A percentile compares a stretch with the other conserved stretches of the same genome.
phyloP scores from a whole-genome alignment of 306 rosid genomes.

The Medicago lupulina region DNA sequence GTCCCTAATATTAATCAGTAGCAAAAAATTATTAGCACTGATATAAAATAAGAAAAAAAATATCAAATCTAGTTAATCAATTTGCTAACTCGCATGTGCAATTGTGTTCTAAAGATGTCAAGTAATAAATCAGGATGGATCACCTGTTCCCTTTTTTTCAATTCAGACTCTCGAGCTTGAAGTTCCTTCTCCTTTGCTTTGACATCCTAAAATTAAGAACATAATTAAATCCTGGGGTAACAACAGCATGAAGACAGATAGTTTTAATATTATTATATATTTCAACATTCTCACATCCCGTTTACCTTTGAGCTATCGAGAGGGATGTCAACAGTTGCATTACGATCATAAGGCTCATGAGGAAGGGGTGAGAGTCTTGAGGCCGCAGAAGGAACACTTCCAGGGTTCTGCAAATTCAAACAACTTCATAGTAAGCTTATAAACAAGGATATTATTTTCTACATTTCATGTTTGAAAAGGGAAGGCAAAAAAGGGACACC shows the following conservation, averaged over 20 bases:
- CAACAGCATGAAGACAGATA: slow-evolving; percentile 32
- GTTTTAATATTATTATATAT: not conserved
- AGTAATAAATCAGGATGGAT: slow-evolving; percentile 28
- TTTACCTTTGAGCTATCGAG: slow-evolving; percentile 65
- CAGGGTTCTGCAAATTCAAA: slow-evolving; percentile 57
- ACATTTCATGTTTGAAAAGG: slow-evolving; percentile 23
- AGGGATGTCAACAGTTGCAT: slow-evolving; percentile 77
- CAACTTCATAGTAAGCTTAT: slow-evolving; percentile 26
- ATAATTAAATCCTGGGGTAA: slow-evolving; percentile 31
- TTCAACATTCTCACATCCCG: slow-evolving; percentile 37
- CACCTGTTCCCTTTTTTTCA: slow-evolving; percentile 91
- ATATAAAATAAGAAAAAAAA: too few species aligned
- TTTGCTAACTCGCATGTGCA: slow-evolving; percentile 14
- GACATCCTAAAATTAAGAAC: slow-evolving; percentile 55
- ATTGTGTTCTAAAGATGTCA: slow-evolving; percentile 20
- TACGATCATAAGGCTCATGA: slow-evolving; percentile 81
- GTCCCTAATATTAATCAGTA: slow-evolving; percentile 27
- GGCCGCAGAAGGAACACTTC: slow-evolving; percentile 63
- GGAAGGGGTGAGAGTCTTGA: slow-evolving; percentile 82
- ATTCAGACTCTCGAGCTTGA: slow-evolving; percentile 83
- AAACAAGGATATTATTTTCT: slow-evolving; percentile 4
- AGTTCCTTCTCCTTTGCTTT: slow-evolving; percentile 88
- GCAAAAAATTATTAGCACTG: slow-evolving; percentile 14
- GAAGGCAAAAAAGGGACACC: slow-evolving; percentile 8
- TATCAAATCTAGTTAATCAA: too few species aligned